Base-by-base conservation (phyloP, 75 land plant species). In the Ceratopteris richardii region DNA sequence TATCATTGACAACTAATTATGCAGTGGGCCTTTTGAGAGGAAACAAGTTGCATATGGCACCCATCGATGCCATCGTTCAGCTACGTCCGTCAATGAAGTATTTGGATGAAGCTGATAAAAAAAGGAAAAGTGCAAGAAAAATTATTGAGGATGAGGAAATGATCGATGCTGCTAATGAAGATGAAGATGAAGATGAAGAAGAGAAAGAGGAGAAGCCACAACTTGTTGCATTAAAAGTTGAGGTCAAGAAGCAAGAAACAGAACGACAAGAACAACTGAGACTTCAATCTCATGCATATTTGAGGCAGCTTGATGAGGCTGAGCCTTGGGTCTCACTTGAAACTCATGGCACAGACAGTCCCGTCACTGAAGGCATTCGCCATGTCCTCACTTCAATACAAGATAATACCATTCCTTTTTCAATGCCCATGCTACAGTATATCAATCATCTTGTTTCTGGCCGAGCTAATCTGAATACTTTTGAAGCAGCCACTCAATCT, bases 51-150 rank as follows among this genome's bases (percentile, higher is more conserved):
- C 75, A 83, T 73, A 63, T 90, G 66, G 85, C 81, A 69, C 91
- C 92, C 41, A 43, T 90, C 47, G 75, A 87, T 71, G 84, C 92
- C 59, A 77, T 87, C 43, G 85, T 87, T 54, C 96, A 87, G 62
- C 75, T 90, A 26, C 87, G 87, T 51, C 83, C 92, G 19, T 79
- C 77, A 31, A 58, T 81, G 75, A 62, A 58, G 24, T 62, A 79
- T 60, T 62, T 81, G 17, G 69, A 78, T 60, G 64, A 65, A 41
- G 62, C 53, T 59, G 76, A 65, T 66, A 61, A 23, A 33, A 65
- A 23, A 51, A 75, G 56, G 57, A 65, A 54, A 66, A 72, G 63
- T 46, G 31, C 20, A 53, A 44, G 28, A 30, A 65, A 57, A 58
- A 14, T 31, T 2, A 50, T 50, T 9, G 66, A 27, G 4, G 53